Evolutionary conservation across 352 stramenopile species (phyloP), one percentile per base, ranked within the genome.

Genomic region (Phytophthora vignae): DNA sequence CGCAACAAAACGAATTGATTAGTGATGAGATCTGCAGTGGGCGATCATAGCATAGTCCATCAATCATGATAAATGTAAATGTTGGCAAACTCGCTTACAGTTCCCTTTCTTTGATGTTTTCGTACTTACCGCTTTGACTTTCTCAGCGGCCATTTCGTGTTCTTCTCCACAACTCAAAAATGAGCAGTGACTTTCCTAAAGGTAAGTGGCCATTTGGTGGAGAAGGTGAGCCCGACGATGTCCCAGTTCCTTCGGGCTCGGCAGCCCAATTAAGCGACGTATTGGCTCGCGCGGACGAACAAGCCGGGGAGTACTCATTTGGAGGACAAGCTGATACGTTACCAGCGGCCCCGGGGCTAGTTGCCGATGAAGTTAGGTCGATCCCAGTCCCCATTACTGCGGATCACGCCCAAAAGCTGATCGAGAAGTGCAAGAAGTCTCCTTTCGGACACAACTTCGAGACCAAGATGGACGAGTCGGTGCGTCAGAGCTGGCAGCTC

Each of bases 351-450:
- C 66, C 52, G 1, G 66, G 66, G 1, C 54, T 69, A 15, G 7
- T 55, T 19, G 31, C 57, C 11, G 25, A 60, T 21, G 50, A 27
- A 4, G 12, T 73, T 9, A 59, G 66, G 0, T 52, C 49, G 1
- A 63, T 73, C 6, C 33, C 66, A 2, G 40, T 73, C 22, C 66
- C 66, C 3, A 31, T 64, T 9, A 48, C 48, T 8, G 9, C 21
- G 29, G 44, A 60, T 55, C 52, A 48, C 0, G 64, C 64, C 4
- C 15, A 61, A 49, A 40, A 60, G 6, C n/a, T 66, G 19, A 31
- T 66, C 12, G 33, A 25, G 2, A 19, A 50, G 4, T 65, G 64
- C 64, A 42, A 54, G 8, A 49, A 48, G 85, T 91, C 62, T 57
- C 40, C 38, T 31, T 59, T 59, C 19, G 53, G 53, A 31, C 55